Evolutionary conservation across 2,329 filamentous ascomycete genomes (phyloP).

Genomic region (Lasiodiplodia gonubiensis): DNA sequence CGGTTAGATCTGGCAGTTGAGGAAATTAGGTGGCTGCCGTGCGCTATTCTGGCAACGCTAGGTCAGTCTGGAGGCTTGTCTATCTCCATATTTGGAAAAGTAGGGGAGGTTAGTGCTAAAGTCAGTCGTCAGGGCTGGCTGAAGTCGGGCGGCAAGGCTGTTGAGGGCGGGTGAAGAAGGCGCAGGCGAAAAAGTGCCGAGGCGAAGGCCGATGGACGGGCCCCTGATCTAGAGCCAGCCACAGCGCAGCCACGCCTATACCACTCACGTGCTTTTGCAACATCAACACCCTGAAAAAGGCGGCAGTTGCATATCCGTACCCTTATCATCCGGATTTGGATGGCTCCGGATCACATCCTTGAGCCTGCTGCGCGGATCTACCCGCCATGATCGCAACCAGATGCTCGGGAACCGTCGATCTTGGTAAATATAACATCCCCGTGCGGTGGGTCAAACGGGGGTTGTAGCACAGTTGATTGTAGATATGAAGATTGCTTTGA

Average conservation of each 20-base stretch:
- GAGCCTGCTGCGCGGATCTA: conserved; percentile 2
- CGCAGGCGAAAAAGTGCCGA: background rate
- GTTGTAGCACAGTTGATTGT: background rate
- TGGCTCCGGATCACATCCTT: background rate
- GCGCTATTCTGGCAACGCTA: background rate
- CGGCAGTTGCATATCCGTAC: background rate
- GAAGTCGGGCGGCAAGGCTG: background rate
- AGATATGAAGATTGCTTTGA: background rate
- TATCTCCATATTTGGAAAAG: background rate
- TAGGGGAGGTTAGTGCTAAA: background rate
- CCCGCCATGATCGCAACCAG: background rate
- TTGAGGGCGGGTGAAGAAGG: background rate
- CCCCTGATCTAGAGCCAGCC: conserved; percentile 22
- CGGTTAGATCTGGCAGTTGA: background rate
- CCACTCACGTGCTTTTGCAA: background rate
- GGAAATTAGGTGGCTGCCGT: conserved; percentile 11
- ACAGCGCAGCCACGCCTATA: conserved; percentile 3
- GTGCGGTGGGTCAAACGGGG: background rate
- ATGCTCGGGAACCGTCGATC: background rate
- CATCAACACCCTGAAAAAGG: background rate
- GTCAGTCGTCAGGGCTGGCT: background rate
- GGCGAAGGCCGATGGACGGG: background rate
- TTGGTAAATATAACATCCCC: background rate
- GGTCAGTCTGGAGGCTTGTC: background rate
- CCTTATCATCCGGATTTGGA: background rate